Evolutionary conservation across 495 filamentous ascomycete species (phyloP).

Genomic region (Penicillium odoratum): DNA sequence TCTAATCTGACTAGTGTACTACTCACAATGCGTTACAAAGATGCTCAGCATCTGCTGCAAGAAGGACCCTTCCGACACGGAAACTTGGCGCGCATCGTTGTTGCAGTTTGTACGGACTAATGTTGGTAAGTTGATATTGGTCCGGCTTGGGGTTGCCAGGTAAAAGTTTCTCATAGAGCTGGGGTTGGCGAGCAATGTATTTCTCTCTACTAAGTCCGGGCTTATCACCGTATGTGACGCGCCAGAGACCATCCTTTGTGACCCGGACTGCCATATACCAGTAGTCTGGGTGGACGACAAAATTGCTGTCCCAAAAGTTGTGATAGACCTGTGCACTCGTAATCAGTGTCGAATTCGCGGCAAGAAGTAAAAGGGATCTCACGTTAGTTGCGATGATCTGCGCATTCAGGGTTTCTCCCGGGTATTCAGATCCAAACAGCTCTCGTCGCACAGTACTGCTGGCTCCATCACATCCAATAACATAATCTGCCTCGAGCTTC

Average conservation of each 20-base stretch:
- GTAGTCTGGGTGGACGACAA: conserved; percentile 59
- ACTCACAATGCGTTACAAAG: conserved; percentile 49
- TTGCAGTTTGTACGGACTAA: conserved; percentile 61
- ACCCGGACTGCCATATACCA: conserved; percentile 63
- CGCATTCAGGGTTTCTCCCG: conserved; percentile 57
- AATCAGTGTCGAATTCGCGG: not conserved
- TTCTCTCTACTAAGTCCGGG: conserved; percentile 53
- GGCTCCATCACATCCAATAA: conserved; percentile 61
- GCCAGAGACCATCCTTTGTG: conserved; percentile 57
- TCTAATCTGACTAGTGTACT: not conserved
- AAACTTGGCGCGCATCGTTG: conserved; percentile 59
- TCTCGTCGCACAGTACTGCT: conserved; percentile 53
- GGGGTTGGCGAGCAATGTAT: conserved; percentile 52
- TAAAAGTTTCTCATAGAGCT: conserved; percentile 54
- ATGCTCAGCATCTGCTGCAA: conserved; percentile 58
- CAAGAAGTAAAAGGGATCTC: not conserved
- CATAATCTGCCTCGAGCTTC: conserved; percentile 52
- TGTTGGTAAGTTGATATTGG: conserved; percentile 55
- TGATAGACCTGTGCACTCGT: conserved; percentile 50
- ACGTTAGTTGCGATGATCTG: conserved; percentile 63
- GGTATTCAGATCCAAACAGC: conserved; percentile 58
- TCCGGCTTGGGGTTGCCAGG: conserved; percentile 58
- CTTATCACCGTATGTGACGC: conserved; percentile 59
- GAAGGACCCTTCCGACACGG: conserved; percentile 54
- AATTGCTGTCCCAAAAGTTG: conserved; percentile 59